phyloP scores from a whole-genome alignment of 2,329 filamentous ascomycete species.

The Penicillium sp. region DNA sequence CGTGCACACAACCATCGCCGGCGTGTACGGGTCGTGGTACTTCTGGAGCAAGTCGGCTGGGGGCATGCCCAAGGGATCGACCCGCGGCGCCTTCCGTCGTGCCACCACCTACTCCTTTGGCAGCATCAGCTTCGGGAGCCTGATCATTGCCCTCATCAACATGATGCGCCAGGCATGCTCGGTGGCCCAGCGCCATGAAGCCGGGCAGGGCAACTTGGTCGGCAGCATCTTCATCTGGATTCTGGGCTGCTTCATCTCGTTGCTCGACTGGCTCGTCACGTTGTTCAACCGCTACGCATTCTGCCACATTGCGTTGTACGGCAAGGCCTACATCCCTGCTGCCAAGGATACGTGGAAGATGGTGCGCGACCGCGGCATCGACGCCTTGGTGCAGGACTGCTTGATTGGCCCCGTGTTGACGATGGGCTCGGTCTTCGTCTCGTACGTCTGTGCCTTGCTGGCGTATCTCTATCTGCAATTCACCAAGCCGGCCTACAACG shows the following conservation, averaged over 20 bases:
- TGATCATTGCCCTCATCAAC: slow-evolving; percentile 84
- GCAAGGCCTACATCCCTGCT: slow-evolving; percentile 78
- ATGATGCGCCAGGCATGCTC: slow-evolving; percentile 78
- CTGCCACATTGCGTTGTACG: slow-evolving; percentile 88
- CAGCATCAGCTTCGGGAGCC: slow-evolving; percentile 79
- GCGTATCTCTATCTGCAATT: slow-evolving; percentile 84
- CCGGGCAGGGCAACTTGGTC: slow-evolving; percentile 66
- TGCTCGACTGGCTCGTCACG: slow-evolving; percentile 81
- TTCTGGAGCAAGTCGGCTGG: slow-evolving; percentile 63
- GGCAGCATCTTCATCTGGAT: slow-evolving; percentile 68
- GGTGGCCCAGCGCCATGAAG: slow-evolving; percentile 66
- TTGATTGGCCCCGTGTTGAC: slow-evolving; percentile 70
- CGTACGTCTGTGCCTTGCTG: slow-evolving; percentile 74
- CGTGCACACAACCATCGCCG: slow-evolving; percentile 81
- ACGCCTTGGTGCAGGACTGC: slow-evolving; percentile 85
- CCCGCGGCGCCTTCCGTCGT: slow-evolving; percentile 76
- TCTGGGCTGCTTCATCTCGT: slow-evolving; percentile 69
- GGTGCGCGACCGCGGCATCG: slow-evolving; percentile 89
- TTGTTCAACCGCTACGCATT: slow-evolving; percentile 93
- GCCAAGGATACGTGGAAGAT: slow-evolving; percentile 88
- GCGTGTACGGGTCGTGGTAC: slow-evolving; percentile 92
- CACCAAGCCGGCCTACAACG: slow-evolving; percentile 76
- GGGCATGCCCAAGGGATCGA: slow-evolving; percentile 72
- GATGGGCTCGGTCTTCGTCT: slow-evolving; percentile 79
- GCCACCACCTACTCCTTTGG: slow-evolving; percentile 89